These are phyloP conservation scores for Bauhinia variegata DNA, from an alignment of 306 rosid genomes.

Conservation along the genomic window DNA sequence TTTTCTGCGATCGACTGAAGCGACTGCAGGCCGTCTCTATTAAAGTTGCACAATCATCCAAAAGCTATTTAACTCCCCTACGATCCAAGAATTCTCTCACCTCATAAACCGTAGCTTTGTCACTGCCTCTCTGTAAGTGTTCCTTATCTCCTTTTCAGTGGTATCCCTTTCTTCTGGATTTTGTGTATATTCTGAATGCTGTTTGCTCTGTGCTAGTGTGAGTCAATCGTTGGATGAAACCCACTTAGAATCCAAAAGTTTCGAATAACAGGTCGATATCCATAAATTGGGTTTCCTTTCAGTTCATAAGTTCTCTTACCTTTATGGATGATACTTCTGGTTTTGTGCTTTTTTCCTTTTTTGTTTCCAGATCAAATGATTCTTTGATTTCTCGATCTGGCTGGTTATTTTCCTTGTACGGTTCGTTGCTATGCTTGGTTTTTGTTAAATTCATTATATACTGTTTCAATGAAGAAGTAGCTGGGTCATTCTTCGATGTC, in stretches of 20 bases:
- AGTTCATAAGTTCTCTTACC: too few species aligned
- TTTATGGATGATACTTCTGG: too few species aligned
- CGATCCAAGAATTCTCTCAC: not conserved
- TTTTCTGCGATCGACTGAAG: too few species aligned
- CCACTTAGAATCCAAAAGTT: not conserved
- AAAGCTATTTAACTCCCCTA: not conserved
- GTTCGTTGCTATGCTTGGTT: too few species aligned
- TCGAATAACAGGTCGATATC: not conserved
- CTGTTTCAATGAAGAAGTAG: not conserved
- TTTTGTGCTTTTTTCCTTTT: not conserved
- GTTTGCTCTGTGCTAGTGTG: too few species aligned
- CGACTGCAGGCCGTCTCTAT: too few species aligned
- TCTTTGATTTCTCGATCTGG: too few species aligned
- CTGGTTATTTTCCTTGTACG: too few species aligned
- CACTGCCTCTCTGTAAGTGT: constrained; percentile 32
- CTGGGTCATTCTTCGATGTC: not conserved
- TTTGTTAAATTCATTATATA: too few species aligned
- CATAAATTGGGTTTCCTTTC: not conserved
- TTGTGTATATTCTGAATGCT: too few species aligned
- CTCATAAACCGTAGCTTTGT: not conserved
- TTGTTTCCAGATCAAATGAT: not conserved
- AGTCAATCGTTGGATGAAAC: constrained; percentile 2
- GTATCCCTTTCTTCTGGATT: not conserved
- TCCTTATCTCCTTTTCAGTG: constrained; percentile 9
- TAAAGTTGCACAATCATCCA: too few species aligned